Base-by-base conservation (phyloP, 352 stramenopile genomes). In the Pythium monospermum region DNA sequence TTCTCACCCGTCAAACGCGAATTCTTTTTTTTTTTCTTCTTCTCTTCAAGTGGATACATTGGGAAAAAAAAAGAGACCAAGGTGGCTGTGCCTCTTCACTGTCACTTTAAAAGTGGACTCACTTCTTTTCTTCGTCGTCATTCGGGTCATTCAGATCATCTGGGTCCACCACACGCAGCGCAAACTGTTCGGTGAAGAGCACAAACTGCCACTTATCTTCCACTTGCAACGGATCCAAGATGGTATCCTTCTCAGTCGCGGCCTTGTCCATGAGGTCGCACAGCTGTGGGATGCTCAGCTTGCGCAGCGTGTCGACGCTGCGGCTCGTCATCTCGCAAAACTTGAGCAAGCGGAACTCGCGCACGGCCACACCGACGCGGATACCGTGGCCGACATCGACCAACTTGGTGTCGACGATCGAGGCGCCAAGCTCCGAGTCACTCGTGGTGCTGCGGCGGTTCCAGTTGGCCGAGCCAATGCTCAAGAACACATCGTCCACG, bases 381-480 rank as follows among this genome's bases (percentile, higher is more conserved):
- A 59, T 11, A 21, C 25, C 39, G 8, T 35, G 30, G 13, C 30
- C 16, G 28, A 64, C 59, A 26, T 69, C 38, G 1, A 62, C 67
- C 21, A n/a, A 53, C n/a, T 43, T 21, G 15, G 6, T 27, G 42
- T 83, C 73, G n/a, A 87, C 57, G 21, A 87, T 57, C 44, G 69
- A 73, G 23, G 73, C 59, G n/a, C 59, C 73, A 31, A 88, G 77
- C 53, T 88, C 75, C 40, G 72, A 70, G 61, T 87, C 76, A 30
- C 61, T 79, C 33, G 74, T 85, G 58, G 89, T 83, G 45, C 79
- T 95, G 28, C 91, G 82, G 44, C 94, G 84, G 57, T 97, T 97
- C 64, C 94, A 96, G 68, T 97, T 97, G 45, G 84, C 74, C 31
- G 83, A 95, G 11, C 89, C 85, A 41, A 97, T 76, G 0, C 90